phyloP scores from a whole-genome alignment of 2,329 filamentous ascomycete species.

The Phaeosphaeriaceae sp. region DNA sequence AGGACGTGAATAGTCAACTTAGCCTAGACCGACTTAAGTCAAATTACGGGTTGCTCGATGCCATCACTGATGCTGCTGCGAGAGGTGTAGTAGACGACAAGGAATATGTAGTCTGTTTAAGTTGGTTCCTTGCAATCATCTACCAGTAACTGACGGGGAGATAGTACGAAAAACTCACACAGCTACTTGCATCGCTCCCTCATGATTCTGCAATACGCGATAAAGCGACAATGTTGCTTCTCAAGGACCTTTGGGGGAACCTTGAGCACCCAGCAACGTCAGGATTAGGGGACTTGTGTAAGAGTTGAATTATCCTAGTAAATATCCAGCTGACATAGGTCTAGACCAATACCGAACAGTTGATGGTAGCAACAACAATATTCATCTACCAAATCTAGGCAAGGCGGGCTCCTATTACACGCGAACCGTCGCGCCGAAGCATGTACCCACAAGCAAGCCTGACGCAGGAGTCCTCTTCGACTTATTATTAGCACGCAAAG shows the following conservation, averaged over 20 bases:
- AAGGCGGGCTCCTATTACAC: constrained; percentile 67
- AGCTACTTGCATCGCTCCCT: constrained; percentile 10
- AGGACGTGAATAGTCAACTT: constrained; percentile 8
- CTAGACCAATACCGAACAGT: constrained; percentile 31
- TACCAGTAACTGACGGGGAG: not conserved
- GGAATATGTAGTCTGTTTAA: constrained; percentile 10
- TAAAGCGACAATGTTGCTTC: constrained; percentile 4
- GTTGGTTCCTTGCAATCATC: not conserved
- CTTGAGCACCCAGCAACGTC: constrained; percentile 49
- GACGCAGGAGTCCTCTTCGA: constrained; percentile 70
- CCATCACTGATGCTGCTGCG: constrained; percentile 3
- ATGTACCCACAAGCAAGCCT: constrained; percentile 59
- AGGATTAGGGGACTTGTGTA: constrained; percentile 8
- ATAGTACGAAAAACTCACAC: constrained; percentile 11
- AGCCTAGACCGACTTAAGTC: constrained; percentile 2
- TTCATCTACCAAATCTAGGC: constrained; percentile 65
- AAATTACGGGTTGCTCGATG: constrained; percentile 6
- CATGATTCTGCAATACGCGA: constrained; percentile 3
- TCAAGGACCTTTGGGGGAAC: constrained; percentile 45
- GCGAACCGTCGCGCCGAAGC: constrained; percentile 62
- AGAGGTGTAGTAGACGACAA: constrained; percentile 8
- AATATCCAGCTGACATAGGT: not conserved
- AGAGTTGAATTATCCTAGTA: not conserved
- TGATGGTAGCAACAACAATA: constrained; percentile 55
- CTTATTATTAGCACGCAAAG: constrained; percentile 64